These are phyloP conservation scores for Apiospora aurea DNA, from an alignment of 2,329 filamentous ascomycete genomes.

Conservation along the genomic window DNA sequence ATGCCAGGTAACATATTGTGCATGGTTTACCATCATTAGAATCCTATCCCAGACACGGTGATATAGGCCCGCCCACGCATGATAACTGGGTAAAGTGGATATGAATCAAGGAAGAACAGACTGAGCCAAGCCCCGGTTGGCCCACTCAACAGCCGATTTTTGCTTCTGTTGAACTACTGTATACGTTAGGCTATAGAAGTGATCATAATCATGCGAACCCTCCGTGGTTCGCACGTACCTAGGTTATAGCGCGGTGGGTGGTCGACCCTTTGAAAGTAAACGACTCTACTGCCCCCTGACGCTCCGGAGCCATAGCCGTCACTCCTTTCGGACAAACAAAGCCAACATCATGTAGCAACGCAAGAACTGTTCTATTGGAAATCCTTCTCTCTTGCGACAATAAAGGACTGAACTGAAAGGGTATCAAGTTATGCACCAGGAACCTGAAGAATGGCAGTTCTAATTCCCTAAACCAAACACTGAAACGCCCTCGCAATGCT, in stretches of 20 bases:
- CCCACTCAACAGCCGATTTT: not conserved
- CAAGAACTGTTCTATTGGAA: not conserved
- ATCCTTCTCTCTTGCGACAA: not conserved
- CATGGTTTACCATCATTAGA: not conserved
- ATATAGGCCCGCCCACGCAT: not conserved
- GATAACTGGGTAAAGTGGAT: not conserved
- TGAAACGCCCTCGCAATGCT: conserved; percentile 16
- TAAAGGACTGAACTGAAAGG: not conserved
- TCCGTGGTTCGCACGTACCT: no score
- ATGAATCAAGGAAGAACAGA: not conserved
- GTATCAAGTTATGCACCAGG: not conserved
- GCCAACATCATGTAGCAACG: not conserved
- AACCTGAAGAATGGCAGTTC: not conserved
- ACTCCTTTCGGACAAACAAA: not conserved
- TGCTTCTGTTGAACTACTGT: not conserved
- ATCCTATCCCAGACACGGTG: not conserved
- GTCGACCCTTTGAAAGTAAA: not conserved
- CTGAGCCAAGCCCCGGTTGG: not conserved
- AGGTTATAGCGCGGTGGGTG: not conserved
- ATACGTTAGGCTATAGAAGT: not conserved
- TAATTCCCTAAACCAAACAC: conserved; percentile 2
- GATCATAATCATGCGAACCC: not conserved
- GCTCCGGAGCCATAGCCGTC: no score
- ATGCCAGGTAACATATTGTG: not conserved
- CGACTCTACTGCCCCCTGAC: not conserved